These are phyloP conservation scores for Limnanthes douglasii DNA, from an alignment of 345 rosid species.

Conservation along the genomic window DNA sequence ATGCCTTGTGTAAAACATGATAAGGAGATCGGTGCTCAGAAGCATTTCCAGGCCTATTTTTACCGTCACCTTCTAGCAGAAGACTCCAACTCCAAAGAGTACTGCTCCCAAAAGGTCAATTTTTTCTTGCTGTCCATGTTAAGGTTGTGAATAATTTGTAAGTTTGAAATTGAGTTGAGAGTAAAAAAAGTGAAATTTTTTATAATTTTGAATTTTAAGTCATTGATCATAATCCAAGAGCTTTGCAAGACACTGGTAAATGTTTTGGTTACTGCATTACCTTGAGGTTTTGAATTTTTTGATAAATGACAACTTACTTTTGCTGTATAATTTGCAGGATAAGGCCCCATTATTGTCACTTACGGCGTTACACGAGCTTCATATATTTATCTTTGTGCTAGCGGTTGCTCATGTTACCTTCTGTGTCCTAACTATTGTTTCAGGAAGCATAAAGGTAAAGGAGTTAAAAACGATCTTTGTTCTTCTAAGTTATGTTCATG, in stretches of 20 bases:
- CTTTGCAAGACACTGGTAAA: no score
- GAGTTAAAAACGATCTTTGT: not conserved
- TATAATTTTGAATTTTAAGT: not conserved
- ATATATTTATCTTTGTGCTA: conserved; percentile 68
- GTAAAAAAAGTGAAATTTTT: not conserved
- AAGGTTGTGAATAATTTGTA: not conserved
- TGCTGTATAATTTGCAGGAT: conserved; percentile 27
- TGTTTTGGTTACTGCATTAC: no score
- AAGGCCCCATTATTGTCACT: conserved; percentile 41
- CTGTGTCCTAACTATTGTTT: conserved; percentile 63
- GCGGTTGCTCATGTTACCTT: conserved; percentile 59
- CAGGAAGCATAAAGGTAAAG: conserved; percentile 59
- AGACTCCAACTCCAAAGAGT: conserved; percentile 5
- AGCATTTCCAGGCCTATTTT: conserved; percentile 27
- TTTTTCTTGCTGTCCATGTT: not conserved
- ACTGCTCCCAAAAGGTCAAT: conserved; percentile 23
- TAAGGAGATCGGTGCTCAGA: conserved; percentile 6
- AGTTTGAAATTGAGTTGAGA: not conserved
- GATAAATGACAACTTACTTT: not conserved
- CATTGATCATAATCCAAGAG: not conserved
- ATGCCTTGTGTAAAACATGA: conserved; percentile 32
- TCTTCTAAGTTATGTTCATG: not conserved
- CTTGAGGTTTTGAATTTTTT: not conserved
- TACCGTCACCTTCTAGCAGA: conserved; percentile 53
- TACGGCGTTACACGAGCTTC: conserved; percentile 71